These are phyloP conservation scores for Cantharellus cinnabarinus DNA, from an alignment of 768 basidiomycete genomes.

Conservation along the genomic window DNA sequence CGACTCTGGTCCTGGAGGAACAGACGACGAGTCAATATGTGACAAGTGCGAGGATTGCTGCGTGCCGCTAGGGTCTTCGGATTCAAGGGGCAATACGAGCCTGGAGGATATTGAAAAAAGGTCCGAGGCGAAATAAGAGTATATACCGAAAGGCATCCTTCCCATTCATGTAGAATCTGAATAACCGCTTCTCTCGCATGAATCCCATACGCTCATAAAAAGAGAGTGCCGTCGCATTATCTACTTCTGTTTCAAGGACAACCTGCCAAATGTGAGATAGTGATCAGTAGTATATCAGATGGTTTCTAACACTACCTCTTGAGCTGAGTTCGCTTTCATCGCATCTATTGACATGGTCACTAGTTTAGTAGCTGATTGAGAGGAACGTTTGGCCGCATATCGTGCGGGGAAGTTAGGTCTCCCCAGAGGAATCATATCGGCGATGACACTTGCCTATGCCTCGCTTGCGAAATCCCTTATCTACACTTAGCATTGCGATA, in stretches of 20 bases:
- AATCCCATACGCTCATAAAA: constrained; percentile 88
- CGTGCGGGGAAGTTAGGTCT: background rate
- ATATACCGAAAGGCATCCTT: constrained; percentile 68
- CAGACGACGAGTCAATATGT: no score
- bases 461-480: constrained; percentile 62
- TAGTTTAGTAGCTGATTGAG: constrained; percentile 53
- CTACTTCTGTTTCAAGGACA: constrained; percentile 88
- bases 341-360: constrained; percentile 63
- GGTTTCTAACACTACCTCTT: constrained; percentile 37
- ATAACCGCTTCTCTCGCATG: constrained; percentile 83
- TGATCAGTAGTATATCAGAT: constrained; percentile 9
- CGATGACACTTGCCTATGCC: constrained; percentile 58
- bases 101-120: background rate
- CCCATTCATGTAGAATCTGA: constrained; percentile 90
- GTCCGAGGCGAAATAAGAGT: background rate
- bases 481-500: constrained; percentile 93
- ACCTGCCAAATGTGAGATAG: constrained; percentile 29
- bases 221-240: constrained; percentile 72
- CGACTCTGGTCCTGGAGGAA: no score
- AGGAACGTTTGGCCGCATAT: background rate
- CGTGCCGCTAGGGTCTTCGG: background rate
- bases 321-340: constrained; percentile 66
- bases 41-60: no score
- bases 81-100: background rate
- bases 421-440: background rate